A percentile compares a stretch with the other conserved stretches of the same genome.
phyloP scores from a whole-genome alignment of 2,329 filamentous ascomycete genomes.

The Cladosporium sphaerospermum region DNA sequence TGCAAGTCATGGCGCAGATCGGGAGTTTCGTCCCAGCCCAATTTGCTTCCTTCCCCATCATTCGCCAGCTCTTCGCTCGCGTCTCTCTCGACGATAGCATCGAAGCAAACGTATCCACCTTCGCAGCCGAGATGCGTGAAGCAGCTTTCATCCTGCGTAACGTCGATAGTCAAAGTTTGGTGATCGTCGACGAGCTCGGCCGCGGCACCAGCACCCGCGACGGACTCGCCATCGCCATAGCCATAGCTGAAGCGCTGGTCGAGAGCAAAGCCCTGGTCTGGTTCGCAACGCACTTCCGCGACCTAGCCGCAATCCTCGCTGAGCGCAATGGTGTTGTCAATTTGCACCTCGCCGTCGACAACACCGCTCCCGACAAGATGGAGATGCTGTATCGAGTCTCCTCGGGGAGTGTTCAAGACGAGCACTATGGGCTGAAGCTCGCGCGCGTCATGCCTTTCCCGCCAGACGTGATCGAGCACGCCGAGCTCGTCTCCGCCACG shows the following conservation, averaged over 20 bases:
- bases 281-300: slow-evolving; percentile 90
- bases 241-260: slow-evolving; percentile 82
- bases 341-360: slow-evolving; percentile 69
- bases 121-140: slow-evolving; percentile 91
- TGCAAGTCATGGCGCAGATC: slow-evolving; percentile 89
- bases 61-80: slow-evolving; percentile 78
- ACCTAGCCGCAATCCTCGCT: slow-evolving; percentile 69
- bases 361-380: slow-evolving; percentile 54
- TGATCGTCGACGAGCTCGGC: slow-evolving; percentile 87
- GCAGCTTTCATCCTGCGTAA: slow-evolving; percentile 89
- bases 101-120: slow-evolving; percentile 87
- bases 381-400: slow-evolving; percentile 83
- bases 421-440: slow-evolving; percentile 78
- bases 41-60: slow-evolving; percentile 74
- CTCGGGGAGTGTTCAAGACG: slow-evolving; percentile 62
- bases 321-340: slow-evolving; percentile 75
- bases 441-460: slow-evolving; percentile 72
- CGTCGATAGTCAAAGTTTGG: slow-evolving; percentile 57
- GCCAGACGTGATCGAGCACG: slow-evolving; percentile 57
- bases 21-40: slow-evolving; percentile 84
- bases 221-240: slow-evolving; percentile 80
- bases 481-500: slow-evolving; percentile 58
- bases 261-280: slow-evolving; percentile 72
- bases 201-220: slow-evolving; percentile 85
- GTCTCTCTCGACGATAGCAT: slow-evolving; percentile 82